Evolutionary conservation across 208 protist genomes (phyloP).

Genomic region (Leishmania aethiopica): DNA sequence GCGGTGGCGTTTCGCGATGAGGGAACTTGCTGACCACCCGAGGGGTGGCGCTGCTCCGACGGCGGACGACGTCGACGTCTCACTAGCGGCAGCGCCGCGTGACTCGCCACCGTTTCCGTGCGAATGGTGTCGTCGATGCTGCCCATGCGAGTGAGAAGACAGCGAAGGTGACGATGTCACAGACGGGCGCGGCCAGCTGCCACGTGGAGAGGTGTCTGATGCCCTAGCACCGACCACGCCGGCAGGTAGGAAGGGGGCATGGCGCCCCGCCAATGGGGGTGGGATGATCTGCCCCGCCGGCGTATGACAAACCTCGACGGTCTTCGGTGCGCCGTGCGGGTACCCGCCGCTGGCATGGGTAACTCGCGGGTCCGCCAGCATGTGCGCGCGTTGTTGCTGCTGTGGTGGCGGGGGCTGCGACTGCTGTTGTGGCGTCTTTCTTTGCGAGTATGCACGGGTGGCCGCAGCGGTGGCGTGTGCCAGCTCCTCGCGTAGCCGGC

Average conservation of each 20-base stretch:
- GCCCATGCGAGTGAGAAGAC: neutral
- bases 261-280: neutral
- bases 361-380: neutral
- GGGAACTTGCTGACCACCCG: constrained; percentile 59
- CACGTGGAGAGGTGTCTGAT: neutral
- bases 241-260: neutral
- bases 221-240: neutral
- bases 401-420: neutral
- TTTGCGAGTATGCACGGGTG: neutral
- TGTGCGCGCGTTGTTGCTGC: neutral
- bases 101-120: constrained; percentile 9
- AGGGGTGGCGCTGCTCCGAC: constrained; percentile 34
- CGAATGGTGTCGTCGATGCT: constrained; percentile 1
- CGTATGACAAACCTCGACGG: neutral
- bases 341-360: neutral
- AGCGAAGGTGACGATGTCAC: neutral
- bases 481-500: constrained; percentile 21
- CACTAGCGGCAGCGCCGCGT: neutral
- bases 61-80: neutral
- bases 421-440: neutral
- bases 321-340: neutral
- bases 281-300: constrained; percentile 1
- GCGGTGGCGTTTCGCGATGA: constrained; percentile 43
- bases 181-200: neutral
- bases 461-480: neutral